Evolutionary conservation across 257 asterid species (phyloP).

Genomic region (Marsdenia floribunda): DNA sequence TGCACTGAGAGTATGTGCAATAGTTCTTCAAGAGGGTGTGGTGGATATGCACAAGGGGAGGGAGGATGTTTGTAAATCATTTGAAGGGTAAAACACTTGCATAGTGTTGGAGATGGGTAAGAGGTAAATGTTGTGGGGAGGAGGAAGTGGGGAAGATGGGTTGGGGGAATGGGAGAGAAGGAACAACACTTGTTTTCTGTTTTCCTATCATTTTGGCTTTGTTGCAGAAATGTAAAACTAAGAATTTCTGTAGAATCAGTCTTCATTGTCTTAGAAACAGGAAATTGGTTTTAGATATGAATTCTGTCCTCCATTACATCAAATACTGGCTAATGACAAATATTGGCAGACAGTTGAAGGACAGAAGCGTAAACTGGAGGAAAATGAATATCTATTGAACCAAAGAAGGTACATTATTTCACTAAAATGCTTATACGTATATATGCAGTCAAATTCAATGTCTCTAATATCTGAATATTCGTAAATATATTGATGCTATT

Average conservation of each 20-base stretch:
- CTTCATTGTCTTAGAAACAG: neutral
- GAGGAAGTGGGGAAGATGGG: neutral
- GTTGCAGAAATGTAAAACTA: neutral
- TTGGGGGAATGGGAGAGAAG: neutral
- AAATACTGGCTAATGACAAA: neutral
- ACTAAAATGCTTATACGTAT: neutral
- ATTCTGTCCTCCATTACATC: neutral
- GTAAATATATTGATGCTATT: conserved; percentile 12
- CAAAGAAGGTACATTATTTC: conserved; percentile 51
- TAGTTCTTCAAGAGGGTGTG: neutral
- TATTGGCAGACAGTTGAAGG: conserved; percentile 70
- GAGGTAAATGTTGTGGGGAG: neutral
- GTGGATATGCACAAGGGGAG: neutral
- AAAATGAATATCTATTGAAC: conserved; percentile 45
- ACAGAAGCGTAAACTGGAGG: conserved; percentile 64
- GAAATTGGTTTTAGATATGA: neutral
- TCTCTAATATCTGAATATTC: neutral
- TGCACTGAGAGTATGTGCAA: neutral
- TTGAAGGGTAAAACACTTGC: neutral
- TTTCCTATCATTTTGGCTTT: neutral
- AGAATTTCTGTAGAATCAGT: neutral
- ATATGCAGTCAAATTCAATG: neutral
- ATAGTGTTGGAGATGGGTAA: too few relatives aligned
- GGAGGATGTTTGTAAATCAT: neutral
- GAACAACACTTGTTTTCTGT: neutral